phyloP scores from a whole-genome alignment of 768 basidiomycete genomes.

The Tubosaeta sp. region DNA sequence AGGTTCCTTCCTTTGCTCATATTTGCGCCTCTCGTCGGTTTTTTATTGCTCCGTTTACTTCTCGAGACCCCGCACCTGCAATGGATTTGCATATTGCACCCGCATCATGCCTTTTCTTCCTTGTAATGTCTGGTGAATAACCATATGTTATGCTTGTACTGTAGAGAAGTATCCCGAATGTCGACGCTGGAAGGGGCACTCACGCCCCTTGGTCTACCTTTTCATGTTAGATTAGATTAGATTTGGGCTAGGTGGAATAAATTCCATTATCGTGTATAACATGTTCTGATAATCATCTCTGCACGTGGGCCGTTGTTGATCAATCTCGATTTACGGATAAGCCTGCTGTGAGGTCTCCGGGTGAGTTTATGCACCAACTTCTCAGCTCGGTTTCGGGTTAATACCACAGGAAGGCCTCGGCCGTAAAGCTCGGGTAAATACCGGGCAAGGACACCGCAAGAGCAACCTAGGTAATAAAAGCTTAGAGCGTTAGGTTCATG shows the following conservation, averaged over 20 bases:
- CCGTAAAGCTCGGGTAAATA: no score
- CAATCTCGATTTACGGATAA: no score
- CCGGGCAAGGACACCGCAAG: no score
- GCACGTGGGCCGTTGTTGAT: no score
- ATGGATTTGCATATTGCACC: constrained; percentile 26
- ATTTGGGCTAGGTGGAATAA: neutral
- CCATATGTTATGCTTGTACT: constrained; percentile 27
- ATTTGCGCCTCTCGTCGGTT: constrained; percentile 13
- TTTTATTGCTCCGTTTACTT: constrained; percentile 16
- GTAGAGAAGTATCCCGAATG: constrained; percentile 18
- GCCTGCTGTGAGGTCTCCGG: no score
- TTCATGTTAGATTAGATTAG: neutral
- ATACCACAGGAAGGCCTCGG: no score
- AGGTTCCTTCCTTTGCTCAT: constrained; percentile 7
- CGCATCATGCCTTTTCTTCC: constrained; percentile 11
- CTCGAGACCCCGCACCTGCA: constrained; percentile 17
- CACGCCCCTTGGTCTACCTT: neutral
- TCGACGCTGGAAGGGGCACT: constrained; percentile 1
- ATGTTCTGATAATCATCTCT: no score
- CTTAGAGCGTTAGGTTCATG: no score
- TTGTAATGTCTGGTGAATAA: constrained; percentile 23
- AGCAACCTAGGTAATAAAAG: no score
- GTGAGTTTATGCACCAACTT: no score
- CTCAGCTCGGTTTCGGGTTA: no score
- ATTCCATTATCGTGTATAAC: no score